Evolutionary conservation across 2,329 filamentous ascomycete genomes (phyloP), one percentile per base, ranked within the genome.

Genomic region (Curvularia sp.): DNA sequence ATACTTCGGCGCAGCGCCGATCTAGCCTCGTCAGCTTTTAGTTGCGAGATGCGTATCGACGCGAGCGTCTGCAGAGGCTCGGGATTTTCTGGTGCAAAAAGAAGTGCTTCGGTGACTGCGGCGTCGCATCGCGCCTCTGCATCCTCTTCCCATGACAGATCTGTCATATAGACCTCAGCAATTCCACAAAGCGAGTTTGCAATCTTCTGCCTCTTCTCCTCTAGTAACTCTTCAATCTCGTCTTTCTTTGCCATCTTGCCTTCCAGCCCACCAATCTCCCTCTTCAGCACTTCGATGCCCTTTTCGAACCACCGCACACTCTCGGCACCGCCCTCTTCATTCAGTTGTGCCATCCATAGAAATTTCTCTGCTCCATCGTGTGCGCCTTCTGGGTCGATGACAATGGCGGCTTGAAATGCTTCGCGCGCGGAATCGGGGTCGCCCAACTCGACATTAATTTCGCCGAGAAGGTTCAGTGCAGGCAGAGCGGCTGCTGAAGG

Each of bases 111-210:
- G 5, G 93, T 96, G 63, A 98, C 87, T 58, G 97, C 87, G 5
- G 86, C 81, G 79, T 99, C 94, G 81, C 96, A 99, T 66, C 89
- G 86, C 65, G 86, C 82, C 80, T 99, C 95, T 5, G 94, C 95
- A 73, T 97, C 93, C 51, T 88, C 87, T 78, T 97, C 93, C 92
- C 85, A 89, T 70, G 91, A 95, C 69, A 98, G 80, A 80, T 99
- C 95, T 10, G 95, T 99, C 95, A 99, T 99, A 82, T 97, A 99
- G 49, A 99, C 92, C 80, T 99, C 95, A 6, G 92, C 89, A 60
- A 98, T 92, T 27, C 91, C 92, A 78, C 96, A 99, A 34, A 99
- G 84, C n/a, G 93, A 92, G 68, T 92, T 92, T 2, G 93, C 92
- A 34, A 98, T 83, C 78, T 95, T 95, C 65, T 84, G 83, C 75